Evolutionary conservation across 441 rosid species (phyloP), one percentile per base, ranked within the genome.

Genomic region (Rhodomyrtus psidioides): DNA sequence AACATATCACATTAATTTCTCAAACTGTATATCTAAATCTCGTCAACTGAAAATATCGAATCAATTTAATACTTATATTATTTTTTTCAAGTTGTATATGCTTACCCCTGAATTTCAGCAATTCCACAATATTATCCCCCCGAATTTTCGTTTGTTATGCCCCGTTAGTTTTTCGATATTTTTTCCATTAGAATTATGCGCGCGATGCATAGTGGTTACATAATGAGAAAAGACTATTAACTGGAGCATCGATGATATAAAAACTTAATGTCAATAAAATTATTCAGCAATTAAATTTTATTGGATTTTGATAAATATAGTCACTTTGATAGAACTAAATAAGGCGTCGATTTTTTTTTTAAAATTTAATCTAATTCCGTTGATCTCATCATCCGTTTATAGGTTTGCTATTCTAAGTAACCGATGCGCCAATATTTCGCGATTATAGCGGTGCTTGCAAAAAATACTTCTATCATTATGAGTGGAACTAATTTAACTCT

Each of bases 81-180:
- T 16, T 19, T 34, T 53, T 1, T 7, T 19, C 6, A 9, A 9
- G 28, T 34, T 19, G 2, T 1, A 70, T 1, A 1, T 1, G 3
- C 76, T 34, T 5, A 26, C 2, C 46, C 76, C 76, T 9, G 12
- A 62, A 17, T 6, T 62, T 60, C 23, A 5, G 9, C 14, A 1
- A 12, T 16, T 16, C 6, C 10, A 16, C 42, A 28, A 28, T 28
- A 28, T 1, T 34, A 34, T 34, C 9, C 44, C 1, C 1, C 13
- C 7, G 4, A 34, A 10, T 21, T 70, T 34, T 70, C 15, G 39
- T 34, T 53, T 70, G 4, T 34, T 9, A 19, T 23, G 1, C 4
- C 23, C 3, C 3, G 44, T 65, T 19, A 34, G 19, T 3, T 34
- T 34, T 19, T 65, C 14, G 14, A 34, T 34, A 10, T 9, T 0